Evolutionary conservation across 352 stramenopile species (phyloP), one percentile per base, ranked within the genome.

Genomic region (Pythium coloratum): DNA sequence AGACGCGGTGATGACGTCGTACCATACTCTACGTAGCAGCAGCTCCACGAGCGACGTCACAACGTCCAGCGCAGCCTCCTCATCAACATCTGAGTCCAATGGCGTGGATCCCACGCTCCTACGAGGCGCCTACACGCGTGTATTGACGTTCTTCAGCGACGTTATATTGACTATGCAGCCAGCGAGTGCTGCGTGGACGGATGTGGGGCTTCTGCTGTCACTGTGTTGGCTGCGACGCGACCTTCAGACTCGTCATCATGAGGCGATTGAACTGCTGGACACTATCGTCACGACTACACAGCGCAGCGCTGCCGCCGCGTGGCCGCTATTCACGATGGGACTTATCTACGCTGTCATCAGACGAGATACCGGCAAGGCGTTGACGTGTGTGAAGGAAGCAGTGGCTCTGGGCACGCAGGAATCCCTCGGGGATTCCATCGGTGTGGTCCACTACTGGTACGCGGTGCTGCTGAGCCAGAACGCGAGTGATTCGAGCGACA

Each of bases 381-480:
- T 89, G 26, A 9, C 34, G 12, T 75, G 61, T 44, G 80, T 92
- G 38, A 51, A 30, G 13, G 36, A 51, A n/a, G 74, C 63, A 1
- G 66, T 49, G 10, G 30, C 64, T 8, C 12, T 74, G 24, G 58
- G 7, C 7, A 8, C n/a, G 3, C 49, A 32, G 32, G 58, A 34
- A 16, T 20, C n/a, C 13, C 7, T 28, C 12, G 20, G 13, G 24
- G 34, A 30, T 1, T 55, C 59, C 16, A 28, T 38, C 10, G 76
- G 78, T 1, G 66, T 66, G 10, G 50, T 88, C 12, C 68, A 73
- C 33, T 93, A 89, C 55, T 93, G 84, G 84, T 79, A 81, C 49
- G 81, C 81, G 0, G 69, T 90, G 28, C 67, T 75, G 10, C 64
- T 91, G 28, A 69, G 78, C 50, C 67, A 72, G 36, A 82, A 70